Percentiles rank a stretch among this genome's conserved stretches.
Evolutionary conservation across 176 grass and related monocot species (phyloP).

Genomic region (Carex littledalei): DNA sequence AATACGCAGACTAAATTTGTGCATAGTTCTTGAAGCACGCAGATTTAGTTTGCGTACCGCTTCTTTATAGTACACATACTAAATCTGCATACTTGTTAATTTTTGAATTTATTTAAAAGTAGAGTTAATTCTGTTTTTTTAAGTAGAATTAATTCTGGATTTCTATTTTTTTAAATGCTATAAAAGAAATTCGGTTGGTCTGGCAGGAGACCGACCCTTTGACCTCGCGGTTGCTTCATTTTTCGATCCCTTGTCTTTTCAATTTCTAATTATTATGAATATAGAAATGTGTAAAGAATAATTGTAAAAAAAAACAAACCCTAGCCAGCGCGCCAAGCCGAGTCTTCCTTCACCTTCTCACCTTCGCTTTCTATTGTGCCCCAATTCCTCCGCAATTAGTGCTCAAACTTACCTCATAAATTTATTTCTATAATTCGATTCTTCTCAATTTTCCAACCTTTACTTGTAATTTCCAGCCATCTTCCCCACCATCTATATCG

Average conservation of each 20-base stretch:
- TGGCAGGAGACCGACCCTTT: background rate
- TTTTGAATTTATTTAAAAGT: too few species aligned
- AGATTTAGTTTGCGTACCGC: too few species aligned
- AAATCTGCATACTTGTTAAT: too few species aligned
- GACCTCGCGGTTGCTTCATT: background rate
- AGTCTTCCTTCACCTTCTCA: background rate
- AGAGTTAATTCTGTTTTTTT: too few species aligned
- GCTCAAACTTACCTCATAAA: background rate
- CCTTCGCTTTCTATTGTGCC: background rate
- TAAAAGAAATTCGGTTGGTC: background rate
- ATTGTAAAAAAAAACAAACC: constrained; percentile 20
- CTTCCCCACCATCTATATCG: background rate
- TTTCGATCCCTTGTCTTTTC: background rate
- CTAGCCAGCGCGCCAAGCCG: constrained; percentile 15
- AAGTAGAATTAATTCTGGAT: too few species aligned
- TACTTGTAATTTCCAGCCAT: background rate
- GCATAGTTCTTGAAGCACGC: too few species aligned
- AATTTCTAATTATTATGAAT: background rate
- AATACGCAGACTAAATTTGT: too few species aligned
- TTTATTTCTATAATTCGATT: background rate
- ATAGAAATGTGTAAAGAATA: background rate
- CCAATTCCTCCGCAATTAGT: background rate
- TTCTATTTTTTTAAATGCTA: too few species aligned
- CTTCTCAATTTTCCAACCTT: background rate
- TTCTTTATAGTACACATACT: too few species aligned